Base-by-base conservation (phyloP, 306 rosid genomes). In the Dalbergia cochinchinensis region DNA sequence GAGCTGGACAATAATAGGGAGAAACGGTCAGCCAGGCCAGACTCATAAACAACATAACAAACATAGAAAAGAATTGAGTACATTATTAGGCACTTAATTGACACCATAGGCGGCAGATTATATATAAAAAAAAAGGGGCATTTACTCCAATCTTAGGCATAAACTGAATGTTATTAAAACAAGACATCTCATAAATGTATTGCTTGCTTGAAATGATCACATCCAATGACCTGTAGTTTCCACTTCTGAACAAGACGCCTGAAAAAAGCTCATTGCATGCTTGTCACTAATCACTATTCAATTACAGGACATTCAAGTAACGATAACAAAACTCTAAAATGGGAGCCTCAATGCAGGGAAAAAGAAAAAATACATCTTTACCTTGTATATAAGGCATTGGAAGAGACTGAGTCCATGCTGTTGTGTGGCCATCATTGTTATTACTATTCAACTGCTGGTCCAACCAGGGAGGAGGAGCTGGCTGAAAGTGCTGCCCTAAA, bases 401-500 rank as follows among this genome's bases (percentile, higher is more conserved):
- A 76, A 87, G 87, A 67, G 83, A 82, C 20, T 69, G 98, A 81
- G 85, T 92, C 98, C 98, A 95, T 65, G 92, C 83, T 60, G 89
- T 74, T 79, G 90, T 66, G 45, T 86, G 85, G 59, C 89, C 91
- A 82, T 91, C 94, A 20, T 79, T 85, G 73, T 80, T 82, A 77
- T 77, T 86, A 78, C 84, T 72, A 71, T 55, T 87, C 76, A 91
- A 77, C 54, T 89, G 94, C 69, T 85, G 98, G 64, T 90, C 97
- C 77, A 92, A 82, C 98, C 97, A 92, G 13, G 90, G 90, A 73
- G 87, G 85, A 33, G 89, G 81, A 22, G 94, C 86, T 8, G 93
- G 92, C 82, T 79, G 96, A 89, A 90, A 90, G 86, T 82, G 94
- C 75, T 86, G 99, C 62, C 97, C 91, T 62, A 90, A 58, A 82